Evolutionary conservation across 108 stramenopile genomes (phyloP).

Genomic region (Fistulifera solaris): DNA sequence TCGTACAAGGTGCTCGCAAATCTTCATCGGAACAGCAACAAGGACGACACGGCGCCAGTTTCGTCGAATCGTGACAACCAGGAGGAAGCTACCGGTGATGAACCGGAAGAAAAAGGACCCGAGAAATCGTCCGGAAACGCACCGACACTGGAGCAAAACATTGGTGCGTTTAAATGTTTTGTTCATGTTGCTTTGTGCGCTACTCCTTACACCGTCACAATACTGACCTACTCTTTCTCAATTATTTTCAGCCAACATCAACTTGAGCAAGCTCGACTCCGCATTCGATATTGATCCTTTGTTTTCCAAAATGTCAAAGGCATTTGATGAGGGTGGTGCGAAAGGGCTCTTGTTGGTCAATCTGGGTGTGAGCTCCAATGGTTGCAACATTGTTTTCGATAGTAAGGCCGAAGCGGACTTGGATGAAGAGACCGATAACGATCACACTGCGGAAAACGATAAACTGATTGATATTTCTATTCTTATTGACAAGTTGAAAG

Average conservation of each 20-base stretch:
- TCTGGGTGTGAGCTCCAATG: slow-evolving; percentile 70
- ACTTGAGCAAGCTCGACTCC: slow-evolving; percentile 81
- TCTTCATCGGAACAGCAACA: slow-evolving; percentile 57
- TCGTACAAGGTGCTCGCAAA: slow-evolving; percentile 93
- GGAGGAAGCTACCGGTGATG: slow-evolving; percentile 19
- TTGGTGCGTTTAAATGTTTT: slow-evolving; percentile 32
- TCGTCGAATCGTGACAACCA: slow-evolving; percentile 2
- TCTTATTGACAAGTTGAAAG: slow-evolving; percentile 22
- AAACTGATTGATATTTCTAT: slow-evolving; percentile 50
- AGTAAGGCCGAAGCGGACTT: slow-evolving; percentile 14
- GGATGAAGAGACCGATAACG: slow-evolving; percentile 9
- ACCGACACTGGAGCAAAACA: slow-evolving; percentile 69
- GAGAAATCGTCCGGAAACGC: slow-evolving; percentile 1
- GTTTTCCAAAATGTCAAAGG: slow-evolving; percentile 96
- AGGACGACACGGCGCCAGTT: neutral
- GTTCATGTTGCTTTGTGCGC: neutral
- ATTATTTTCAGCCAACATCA: slow-evolving; percentile 64
- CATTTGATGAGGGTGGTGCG: slow-evolving; percentile 97
- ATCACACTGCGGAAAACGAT: slow-evolving; percentile 4
- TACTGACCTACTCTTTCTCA: slow-evolving; percentile 6
- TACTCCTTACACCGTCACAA: too few relatives aligned
- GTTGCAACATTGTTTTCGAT: slow-evolving; percentile 90
- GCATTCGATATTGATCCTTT: slow-evolving; percentile 96
- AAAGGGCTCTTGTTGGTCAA: slow-evolving; percentile 92
- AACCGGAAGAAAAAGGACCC: slow-evolving; percentile 1